Conservation (phyloP, 306 rosid genomes). For the Corylus heterophylla region DNA sequence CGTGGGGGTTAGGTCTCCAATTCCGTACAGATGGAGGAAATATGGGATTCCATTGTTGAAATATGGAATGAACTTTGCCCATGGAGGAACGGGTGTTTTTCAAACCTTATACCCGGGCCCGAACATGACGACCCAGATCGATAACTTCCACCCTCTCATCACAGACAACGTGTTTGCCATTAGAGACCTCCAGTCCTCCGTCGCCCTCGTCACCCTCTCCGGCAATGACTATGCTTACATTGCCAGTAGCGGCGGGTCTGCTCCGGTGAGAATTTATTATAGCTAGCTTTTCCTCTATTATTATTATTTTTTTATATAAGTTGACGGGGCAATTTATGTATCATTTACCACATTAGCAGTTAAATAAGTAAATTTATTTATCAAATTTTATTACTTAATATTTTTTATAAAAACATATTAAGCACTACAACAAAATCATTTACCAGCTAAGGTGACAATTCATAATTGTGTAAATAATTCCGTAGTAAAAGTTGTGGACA, state of each 20-base stretch:
- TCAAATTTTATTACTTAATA: too few species aligned
- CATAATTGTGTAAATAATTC: too few species aligned
- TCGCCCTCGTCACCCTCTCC: constrained; percentile 67
- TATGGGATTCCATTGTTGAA: constrained; percentile 37
- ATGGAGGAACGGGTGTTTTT: constrained; percentile 88
- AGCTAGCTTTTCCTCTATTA: too few species aligned
- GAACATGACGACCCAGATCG: constrained; percentile 84
- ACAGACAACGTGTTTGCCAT: constrained; percentile 30
- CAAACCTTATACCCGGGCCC: constrained; percentile 52
- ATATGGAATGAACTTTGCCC: constrained; percentile 82
- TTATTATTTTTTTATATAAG: too few species aligned
- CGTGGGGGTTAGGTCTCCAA: constrained; percentile 71
- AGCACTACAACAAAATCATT: too few species aligned
- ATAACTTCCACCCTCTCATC: constrained; percentile 44
- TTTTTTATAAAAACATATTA: too few species aligned
- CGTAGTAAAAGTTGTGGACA: background rate
- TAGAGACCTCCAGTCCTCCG: constrained; percentile 48
- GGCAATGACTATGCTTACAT: constrained; percentile 75
- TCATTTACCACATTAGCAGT: too few species aligned
- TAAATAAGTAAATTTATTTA: too few species aligned
- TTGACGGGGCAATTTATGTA: too few species aligned
- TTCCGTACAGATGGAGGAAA: constrained; percentile 63
- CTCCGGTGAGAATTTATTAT: constrained; percentile 33
- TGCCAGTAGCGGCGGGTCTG: constrained; percentile 47
- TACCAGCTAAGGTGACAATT: too few species aligned